Evolutionary conservation across 2,329 filamentous ascomycete genomes (phyloP), one percentile per base, ranked within the genome.

Genomic region (Paecilomyces fulvus): DNA sequence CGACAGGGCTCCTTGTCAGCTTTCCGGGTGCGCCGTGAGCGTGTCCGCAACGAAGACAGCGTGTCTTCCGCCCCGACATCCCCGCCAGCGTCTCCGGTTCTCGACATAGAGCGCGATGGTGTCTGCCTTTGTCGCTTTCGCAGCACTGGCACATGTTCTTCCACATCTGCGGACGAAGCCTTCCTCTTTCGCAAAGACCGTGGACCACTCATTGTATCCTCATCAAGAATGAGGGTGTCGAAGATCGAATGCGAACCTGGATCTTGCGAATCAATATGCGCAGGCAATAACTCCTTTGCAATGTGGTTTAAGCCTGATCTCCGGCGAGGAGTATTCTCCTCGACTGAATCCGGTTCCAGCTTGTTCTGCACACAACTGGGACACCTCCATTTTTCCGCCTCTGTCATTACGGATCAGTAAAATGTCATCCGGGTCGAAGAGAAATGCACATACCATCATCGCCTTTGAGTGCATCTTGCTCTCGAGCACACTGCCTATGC

Each of bases 401-500:
- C 83, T 86, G 64, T 46, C 30, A 50, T 79, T 82, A 21, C 69
- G 68, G 30, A n/a, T 77, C 73, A 60, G 71, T 58, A 61, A 79
- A 82, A 51, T 1, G 23, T 9, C 20, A 30, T 28, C 52, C 49
- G 20, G 49, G 25, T 37, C 58, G 17, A 48, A 46, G 51, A 57
- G 48, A 51, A 56, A 55, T 51, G 53, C 56, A 69, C 80, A 72
- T 80, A 91, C 89, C 82, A 71, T 86, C 81, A 59, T 83, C 81
- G 61, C 80, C 74, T 64, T 76, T 77, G 65, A 89, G 75, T 61
- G 83, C 83, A 58, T 82, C 82, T 69, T 84, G 83, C 69, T 88
- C 83, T 68, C 87, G 85, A 57, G 90, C 92, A 75, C 92, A 96
- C 81, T 94, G 88, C 71, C 88, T 86, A 78, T 97, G 92, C 67